Evolutionary conservation across 192 early-diverging fungal genomes (phyloP), one percentile per base, ranked within the genome.

Genomic region (Coemansia sp.): DNA sequence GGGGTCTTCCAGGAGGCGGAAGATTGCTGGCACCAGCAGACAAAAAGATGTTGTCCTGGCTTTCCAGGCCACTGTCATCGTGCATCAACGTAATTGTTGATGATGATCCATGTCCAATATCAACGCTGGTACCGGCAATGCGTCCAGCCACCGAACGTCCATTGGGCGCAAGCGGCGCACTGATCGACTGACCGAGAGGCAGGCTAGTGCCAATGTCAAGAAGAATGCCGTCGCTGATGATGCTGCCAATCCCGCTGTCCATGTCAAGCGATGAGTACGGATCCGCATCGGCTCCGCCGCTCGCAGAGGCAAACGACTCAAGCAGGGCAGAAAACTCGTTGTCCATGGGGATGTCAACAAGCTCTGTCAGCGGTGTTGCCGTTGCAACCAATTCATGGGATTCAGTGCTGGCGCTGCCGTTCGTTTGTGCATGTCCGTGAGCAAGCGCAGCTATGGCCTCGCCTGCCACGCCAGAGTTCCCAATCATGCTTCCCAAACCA

Each of bases 11-110:
- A 14, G 45, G 59, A 4, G 68, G 62, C 3, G 60, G 65, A 17
- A 59, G 49, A 25, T 8, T 44, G 45, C 63, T 37, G 38, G 48
- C 12, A 13, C 45, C 65, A 11, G 41, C 10, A 4, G 41, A 16
- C 50, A 17, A 5, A 42, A 5, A 22, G 7, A 53, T 56, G 46
- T 60, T 54, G 63, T 66, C 70, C 62, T 59, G 60, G 63, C 70
- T 69, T 44, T 58, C 55, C 51, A 70, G 44, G 61, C 75, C 72
- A 51, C 67, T 70, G 57, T 67, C 64, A 39, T 76, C 79, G 22
- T 76, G 74, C 74, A 76, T 82, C 19, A 82, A 55, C 45, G 74
- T 82, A 49, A 82, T 82, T 4, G 79, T 82, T 22, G 79, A 82
- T 42, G 79, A 82, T 38, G 79, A 82, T 19, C 75, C 75, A 53